These are phyloP conservation scores for Talaromyces marneffei DNA, from an alignment of 2,329 filamentous ascomycete species.

Conservation along the genomic window DNA sequence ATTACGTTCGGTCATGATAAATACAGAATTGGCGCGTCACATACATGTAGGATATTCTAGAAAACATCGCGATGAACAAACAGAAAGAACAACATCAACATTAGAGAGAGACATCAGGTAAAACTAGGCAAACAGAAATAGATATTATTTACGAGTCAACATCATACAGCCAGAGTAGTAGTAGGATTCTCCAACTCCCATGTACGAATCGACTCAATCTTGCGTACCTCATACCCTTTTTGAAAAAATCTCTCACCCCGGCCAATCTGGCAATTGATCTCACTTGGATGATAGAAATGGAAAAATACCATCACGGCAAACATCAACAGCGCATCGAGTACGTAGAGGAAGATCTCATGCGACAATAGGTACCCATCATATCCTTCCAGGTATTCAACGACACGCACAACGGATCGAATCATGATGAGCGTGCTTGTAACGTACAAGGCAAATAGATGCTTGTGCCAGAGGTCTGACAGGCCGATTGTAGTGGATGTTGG, in stretches of 20 bases:
- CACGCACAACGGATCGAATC: constrained; percentile 20
- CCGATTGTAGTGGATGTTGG: constrained; percentile 26
- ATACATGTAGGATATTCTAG: not conserved
- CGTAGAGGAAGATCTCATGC: constrained; percentile 21
- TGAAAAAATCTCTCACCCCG: not conserved
- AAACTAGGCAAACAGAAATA: not conserved
- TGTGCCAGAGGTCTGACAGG: constrained; percentile 27
- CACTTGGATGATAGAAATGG: not conserved
- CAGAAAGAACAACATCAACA: not conserved
- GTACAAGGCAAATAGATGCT: constrained; percentile 29
- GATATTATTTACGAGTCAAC: not conserved
- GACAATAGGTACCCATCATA: constrained; percentile 18
- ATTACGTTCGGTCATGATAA: not conserved
- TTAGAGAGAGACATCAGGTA: not conserved
- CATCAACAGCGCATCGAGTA: constrained; percentile 22
- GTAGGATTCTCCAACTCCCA: not conserved
- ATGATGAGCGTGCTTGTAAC: constrained; percentile 18
- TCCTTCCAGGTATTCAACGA: constrained; percentile 21
- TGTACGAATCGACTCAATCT: not conserved
- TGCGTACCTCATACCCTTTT: not conserved
- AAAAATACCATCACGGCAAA: constrained; percentile 8
- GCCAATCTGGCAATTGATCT: constrained; percentile 10
- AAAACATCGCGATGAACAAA: not conserved
- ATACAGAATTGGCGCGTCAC: not conserved
- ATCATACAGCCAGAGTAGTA: not conserved